Evolutionary conservation across 495 filamentous ascomycete genomes (phyloP).

Genomic region (Xylaria cubensis): DNA sequence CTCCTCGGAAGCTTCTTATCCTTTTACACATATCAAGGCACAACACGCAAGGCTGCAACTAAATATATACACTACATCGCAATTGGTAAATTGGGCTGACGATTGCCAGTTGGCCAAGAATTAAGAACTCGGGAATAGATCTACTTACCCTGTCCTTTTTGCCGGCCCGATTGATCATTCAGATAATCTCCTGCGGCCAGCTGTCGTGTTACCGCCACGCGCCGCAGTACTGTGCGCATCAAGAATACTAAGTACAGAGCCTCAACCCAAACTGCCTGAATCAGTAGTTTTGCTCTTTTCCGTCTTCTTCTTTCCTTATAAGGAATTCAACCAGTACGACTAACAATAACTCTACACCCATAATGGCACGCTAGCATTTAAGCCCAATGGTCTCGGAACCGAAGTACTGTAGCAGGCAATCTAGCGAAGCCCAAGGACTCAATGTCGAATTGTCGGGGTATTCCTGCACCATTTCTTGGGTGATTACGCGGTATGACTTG

Average conservation of each 20-base stretch:
- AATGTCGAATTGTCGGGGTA: constrained; percentile 12
- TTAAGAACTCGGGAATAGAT: constrained; percentile 1
- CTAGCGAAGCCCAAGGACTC: neutral
- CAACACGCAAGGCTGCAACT: constrained; percentile 8
- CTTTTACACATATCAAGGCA: neutral
- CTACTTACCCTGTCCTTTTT: neutral
- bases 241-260: constrained; percentile 12
- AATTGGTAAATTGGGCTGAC: neutral
- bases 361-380: neutral
- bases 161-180: constrained; percentile 11
- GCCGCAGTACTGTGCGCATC: neutral
- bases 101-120: neutral
- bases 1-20: neutral
- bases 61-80: neutral
- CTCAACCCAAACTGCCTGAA: neutral
- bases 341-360: neutral
- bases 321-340: neutral
- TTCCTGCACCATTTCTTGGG: neutral
- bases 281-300: neutral
- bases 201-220: neutral
- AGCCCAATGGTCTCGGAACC: neutral
- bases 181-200: neutral
- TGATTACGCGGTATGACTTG: constrained; percentile 21
- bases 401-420: neutral
- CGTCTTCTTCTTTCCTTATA: neutral